Evolutionary conservation across 1,284 basidiomycete genomes (phyloP).

Genomic region (Volvariella volvacea): DNA sequence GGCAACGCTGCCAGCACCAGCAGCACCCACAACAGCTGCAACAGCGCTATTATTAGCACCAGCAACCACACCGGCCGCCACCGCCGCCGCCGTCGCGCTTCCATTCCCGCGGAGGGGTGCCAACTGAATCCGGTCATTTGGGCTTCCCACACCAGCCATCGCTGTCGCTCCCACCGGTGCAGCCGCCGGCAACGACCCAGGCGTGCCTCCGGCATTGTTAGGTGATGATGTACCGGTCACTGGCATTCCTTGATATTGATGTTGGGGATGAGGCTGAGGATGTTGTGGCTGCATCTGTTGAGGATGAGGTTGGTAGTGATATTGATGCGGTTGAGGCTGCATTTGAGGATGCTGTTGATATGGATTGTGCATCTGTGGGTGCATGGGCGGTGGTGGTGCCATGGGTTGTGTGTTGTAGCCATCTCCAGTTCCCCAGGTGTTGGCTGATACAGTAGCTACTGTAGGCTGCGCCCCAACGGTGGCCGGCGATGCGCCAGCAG

Average conservation of each 20-base stretch:
- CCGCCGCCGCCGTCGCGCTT: neutral
- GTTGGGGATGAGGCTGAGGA: no score
- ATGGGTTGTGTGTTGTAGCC: conserved; percentile 8
- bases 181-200: conserved; percentile 8
- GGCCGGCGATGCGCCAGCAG: conserved; percentile 1
- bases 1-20: neutral
- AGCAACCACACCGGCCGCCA: neutral
- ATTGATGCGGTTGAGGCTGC: conserved; percentile 14
- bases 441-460: neutral
- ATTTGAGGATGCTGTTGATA: conserved; percentile 7
- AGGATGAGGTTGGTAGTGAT: conserved; percentile 12
- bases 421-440: no score
- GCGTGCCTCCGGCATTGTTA: conserved; percentile 1
- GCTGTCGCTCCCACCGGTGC: conserved; percentile 13
- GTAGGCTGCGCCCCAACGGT: conserved; percentile 4
- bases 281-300: conserved; percentile 10
- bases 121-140: conserved; percentile 45
- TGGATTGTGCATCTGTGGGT: conserved; percentile 7
- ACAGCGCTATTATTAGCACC: neutral
- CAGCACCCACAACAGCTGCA: neutral
- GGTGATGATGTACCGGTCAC: conserved; percentile 5
- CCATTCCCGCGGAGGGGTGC: conserved; percentile 37
- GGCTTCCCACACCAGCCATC: conserved; percentile 9
- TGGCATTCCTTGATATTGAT: conserved; percentile 3
- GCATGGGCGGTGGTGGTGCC: conserved; percentile 12